Conservation (phyloP, 2,329 filamentous ascomycete species). For the Coniochaeta pulveracea region DNA sequence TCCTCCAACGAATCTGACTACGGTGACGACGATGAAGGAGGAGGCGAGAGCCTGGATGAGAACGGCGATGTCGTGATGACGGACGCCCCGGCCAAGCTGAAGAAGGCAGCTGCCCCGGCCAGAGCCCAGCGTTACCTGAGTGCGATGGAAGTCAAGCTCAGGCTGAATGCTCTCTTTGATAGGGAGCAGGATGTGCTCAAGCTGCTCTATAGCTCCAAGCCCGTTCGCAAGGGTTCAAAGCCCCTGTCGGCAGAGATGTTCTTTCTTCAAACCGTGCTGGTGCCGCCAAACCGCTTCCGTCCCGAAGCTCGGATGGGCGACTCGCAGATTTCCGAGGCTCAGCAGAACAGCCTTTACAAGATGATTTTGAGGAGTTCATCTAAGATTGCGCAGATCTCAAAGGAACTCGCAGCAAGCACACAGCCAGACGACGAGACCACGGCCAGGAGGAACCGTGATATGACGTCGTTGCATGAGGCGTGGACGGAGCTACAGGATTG, state of each 20-base stretch:
- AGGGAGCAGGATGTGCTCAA: conserved; percentile 76
- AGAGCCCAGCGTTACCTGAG: conserved; percentile 64
- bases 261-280: conserved; percentile 75
- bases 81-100: conserved; percentile 27
- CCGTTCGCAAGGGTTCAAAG: conserved; percentile 41
- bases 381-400: conserved; percentile 61
- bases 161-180: conserved; percentile 69
- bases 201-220: conserved; percentile 74
- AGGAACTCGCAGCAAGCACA: conserved; percentile 46
- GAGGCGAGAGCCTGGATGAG: conserved; percentile 36
- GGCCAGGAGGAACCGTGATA: conserved; percentile 39
- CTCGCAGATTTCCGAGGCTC: conserved; percentile 73
- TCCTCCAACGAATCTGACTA: conserved; percentile 30
- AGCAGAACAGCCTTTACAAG: conserved; percentile 83
- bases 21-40: conserved; percentile 28
- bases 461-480: conserved; percentile 67
- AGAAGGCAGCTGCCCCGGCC: conserved; percentile 20
- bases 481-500: conserved; percentile 78
- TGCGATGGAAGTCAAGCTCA: conserved; percentile 71
- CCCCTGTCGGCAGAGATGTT: conserved; percentile 79
- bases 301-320: conserved; percentile 76
- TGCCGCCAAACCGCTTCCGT: conserved; percentile 85
- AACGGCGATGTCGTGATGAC: conserved; percentile 49
- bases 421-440: conserved; percentile 23
- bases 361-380: conserved; percentile 68